Percentiles rank a stretch among this genome's conserved stretches.
These are phyloP conservation scores for Tuber borchii DNA, from an alignment of 495 filamentous ascomycete genomes.

Conservation along the genomic window DNA sequence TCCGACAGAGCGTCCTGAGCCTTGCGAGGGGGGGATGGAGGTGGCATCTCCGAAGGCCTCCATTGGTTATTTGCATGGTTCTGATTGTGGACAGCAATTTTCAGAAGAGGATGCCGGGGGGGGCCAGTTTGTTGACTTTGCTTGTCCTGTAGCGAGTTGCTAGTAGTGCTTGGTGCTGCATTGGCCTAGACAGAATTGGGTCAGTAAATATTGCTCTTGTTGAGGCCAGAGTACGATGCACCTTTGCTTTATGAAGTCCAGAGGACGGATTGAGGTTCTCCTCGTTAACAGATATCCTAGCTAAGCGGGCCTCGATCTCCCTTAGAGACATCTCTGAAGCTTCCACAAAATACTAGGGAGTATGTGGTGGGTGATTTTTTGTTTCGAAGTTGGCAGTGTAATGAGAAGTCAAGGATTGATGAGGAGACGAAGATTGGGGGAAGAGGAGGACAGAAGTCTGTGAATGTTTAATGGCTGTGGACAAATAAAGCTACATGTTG, in stretches of 20 bases:
- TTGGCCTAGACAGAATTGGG: conserved; percentile 48
- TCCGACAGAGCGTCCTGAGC: conserved; percentile 22
- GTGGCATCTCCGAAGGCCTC: conserved; percentile 44
- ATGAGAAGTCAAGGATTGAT: conserved; percentile 59
- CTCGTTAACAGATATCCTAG: conserved; percentile 73
- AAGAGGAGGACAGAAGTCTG: conserved; percentile 9
- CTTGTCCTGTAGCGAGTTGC: conserved; percentile 49
- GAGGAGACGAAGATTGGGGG: conserved; percentile 49
- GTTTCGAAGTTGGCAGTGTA: conserved; percentile 53
- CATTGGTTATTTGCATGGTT: conserved; percentile 53
- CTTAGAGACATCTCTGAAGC: conserved; percentile 51
- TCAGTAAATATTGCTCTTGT: conserved; percentile 40
- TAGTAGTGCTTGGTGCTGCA: conserved; percentile 48
- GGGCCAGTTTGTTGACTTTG: conserved; percentile 44
- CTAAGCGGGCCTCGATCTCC: conserved; percentile 70
- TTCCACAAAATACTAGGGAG: neutral
- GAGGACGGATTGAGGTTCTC: conserved; percentile 56
- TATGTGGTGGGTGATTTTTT: neutral
- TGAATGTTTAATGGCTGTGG: conserved; percentile 26
- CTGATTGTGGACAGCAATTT: conserved; percentile 72
- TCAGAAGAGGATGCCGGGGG: conserved; percentile 53
- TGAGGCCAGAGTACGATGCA: conserved; percentile 40
- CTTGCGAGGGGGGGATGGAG: conserved; percentile 42
- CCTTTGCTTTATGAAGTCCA: conserved; percentile 64
- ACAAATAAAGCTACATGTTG: conserved; percentile 25